phyloP scores from a whole-genome alignment of 2,329 filamentous ascomycete genomes.

The Stagonosporopsis cucurbitacearum region DNA sequence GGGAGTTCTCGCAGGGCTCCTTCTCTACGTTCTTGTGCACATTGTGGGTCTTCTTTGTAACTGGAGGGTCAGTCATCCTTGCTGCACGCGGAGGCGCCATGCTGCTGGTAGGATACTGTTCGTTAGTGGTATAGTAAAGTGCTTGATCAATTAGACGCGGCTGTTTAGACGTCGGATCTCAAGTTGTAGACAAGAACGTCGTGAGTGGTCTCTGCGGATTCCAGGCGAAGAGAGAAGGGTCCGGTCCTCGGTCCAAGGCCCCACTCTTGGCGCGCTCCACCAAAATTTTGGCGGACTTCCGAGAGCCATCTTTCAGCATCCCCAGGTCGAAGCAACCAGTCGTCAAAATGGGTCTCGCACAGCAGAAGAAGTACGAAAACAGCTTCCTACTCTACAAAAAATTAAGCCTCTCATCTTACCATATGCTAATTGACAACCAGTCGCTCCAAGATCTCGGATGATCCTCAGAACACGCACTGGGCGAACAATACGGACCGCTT shows the following conservation, averaged over 20 bases:
- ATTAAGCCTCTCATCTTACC: neutral
- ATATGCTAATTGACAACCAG: conserved; percentile 46
- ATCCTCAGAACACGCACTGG: conserved; percentile 97
- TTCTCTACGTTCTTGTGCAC: conserved; percentile 14
- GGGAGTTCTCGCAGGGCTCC: conserved; percentile 4
- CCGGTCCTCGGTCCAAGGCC: conserved; percentile 9
- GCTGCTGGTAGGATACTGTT: conserved; percentile 18
- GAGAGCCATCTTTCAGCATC: conserved; percentile 17
- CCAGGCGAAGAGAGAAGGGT: conserved; percentile 1
- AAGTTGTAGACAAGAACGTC: neutral
- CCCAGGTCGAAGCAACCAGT: conserved; percentile 7
- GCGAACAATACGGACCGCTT: conserved; percentile 80
- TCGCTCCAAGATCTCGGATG: conserved; percentile 77
- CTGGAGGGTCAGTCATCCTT: conserved; percentile 16
- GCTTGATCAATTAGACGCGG: conserved; percentile 2
- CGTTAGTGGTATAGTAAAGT: conserved; percentile 20
- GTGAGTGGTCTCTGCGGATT: neutral
- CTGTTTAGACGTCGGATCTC: neutral
- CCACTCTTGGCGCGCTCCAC: conserved; percentile 22
- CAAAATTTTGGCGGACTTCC: conserved; percentile 33
- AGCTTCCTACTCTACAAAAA: neutral
- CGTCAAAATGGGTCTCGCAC: conserved; percentile 70
- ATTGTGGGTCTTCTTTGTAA: conserved; percentile 10
- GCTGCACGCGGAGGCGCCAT: conserved; percentile 25
- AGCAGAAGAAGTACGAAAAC: conserved; percentile 67